Base-by-base conservation (phyloP, 2,329 filamentous ascomycete genomes). In the Dendryphion nanum region DNA sequence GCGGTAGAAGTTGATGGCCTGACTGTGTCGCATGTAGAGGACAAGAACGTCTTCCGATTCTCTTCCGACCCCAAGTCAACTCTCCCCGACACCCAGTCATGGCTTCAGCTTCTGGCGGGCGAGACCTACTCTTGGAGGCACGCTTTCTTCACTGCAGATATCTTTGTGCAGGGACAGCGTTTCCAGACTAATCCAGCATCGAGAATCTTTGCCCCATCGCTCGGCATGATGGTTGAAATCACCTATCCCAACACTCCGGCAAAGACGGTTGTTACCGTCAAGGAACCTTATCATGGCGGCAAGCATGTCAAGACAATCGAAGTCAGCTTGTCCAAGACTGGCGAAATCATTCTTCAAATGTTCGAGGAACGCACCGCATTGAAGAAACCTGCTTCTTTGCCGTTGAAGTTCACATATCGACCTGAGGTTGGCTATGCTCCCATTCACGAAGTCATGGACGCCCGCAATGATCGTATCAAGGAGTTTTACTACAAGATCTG, bases 401-500 rank as follows among this genome's bases (percentile, higher is more conserved):
- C 87, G 16, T 82, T 98, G 50, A 81, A 83, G 62, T 97, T 97
- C 73, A 88, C 80, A 4, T 98, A 98, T 71, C 87, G 90, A 63
- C 93, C 93, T 2, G 91, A 97, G 68, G 85, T 89, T 40, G 93
- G 93, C 19, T 98, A 96, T 63, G 91, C 94, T n/a, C 93, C 93
- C 14, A 95, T 98, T 52, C 85, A 85, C 45, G 93, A 98, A 68
- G 86, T 97, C 47, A 98, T 98, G 93, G 81, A 89, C 23, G 85
- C 81, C 38, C 89, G 93, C 61, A 98, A 98, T 64, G 91, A 98
- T 63, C 86, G 89, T 49, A 97, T 98, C 76, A 98, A 98, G 76
- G 88, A 95, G 68, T 98, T 98, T 67, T 98, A 98, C 77, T 98
- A 95, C 82, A 83, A 84, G 53, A 84, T 94, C 50, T 98, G 93